Conservation (phyloP, 305 asterid species). For the Lippia alba region DNA sequence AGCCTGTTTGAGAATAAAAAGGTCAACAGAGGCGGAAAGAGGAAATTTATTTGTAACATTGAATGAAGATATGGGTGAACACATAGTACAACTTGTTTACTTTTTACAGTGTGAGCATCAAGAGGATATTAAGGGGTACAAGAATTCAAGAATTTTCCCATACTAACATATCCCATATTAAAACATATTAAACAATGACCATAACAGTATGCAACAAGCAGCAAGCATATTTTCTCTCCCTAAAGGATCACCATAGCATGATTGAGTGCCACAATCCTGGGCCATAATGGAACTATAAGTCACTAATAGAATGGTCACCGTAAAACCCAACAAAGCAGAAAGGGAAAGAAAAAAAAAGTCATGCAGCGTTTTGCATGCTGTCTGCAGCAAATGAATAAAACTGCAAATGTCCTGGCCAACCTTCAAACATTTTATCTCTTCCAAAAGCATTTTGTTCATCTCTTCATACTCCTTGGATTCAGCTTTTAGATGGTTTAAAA, state of each 20-base stretch:
- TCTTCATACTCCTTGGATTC: constrained; percentile 62
- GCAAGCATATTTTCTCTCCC: background rate
- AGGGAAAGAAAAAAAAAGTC: background rate
- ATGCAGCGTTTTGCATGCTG: background rate
- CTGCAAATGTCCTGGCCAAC: constrained; percentile 24
- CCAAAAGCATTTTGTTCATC: constrained; percentile 62
- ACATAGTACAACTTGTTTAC: background rate
- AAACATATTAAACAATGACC: background rate
- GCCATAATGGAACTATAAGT: background rate
- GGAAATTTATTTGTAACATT: background rate
- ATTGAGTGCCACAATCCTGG: background rate
- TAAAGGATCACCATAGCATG: background rate
- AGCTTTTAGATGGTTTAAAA: constrained; percentile 57
- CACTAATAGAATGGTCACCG: background rate
- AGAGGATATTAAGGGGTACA: background rate
- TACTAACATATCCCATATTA: background rate
- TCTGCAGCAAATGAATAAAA: background rate
- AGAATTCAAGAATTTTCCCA: background rate
- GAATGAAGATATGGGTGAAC: background rate
- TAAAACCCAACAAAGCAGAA: background rate
- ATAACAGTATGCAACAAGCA: background rate
- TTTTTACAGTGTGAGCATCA: background rate
- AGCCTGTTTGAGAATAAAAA: constrained; percentile 45
- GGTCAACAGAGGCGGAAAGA: background rate
- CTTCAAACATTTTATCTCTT: constrained; percentile 74